A percentile compares a stretch with the other conserved stretches of the same genome.
These are phyloP conservation scores for Myxozyma mucilagina DNA, from an alignment of 805 yeast species.

Conservation along the genomic window DNA sequence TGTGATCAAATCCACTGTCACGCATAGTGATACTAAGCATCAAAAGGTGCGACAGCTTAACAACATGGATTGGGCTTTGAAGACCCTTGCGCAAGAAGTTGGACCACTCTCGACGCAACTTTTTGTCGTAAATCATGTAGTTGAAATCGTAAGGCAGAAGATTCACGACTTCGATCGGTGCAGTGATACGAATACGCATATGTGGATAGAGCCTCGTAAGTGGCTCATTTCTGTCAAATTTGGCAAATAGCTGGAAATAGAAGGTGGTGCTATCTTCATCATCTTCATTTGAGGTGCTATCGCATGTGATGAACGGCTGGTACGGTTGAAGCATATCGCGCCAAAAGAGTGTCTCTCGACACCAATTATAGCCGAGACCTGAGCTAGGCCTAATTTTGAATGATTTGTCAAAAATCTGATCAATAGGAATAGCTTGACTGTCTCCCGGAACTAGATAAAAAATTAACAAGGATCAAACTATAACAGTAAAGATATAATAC, in stretches of 20 bases:
- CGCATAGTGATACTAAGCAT: slow-evolving; percentile 59
- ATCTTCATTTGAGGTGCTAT: slow-evolving; percentile 42
- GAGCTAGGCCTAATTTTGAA: slow-evolving; percentile 60
- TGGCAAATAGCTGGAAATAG: slow-evolving; percentile 72
- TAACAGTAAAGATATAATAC: not conserved
- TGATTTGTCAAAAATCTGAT: slow-evolving; percentile 57
- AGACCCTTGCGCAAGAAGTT: slow-evolving; percentile 64
- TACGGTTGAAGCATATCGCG: slow-evolving; percentile 48
- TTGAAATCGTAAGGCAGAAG: slow-evolving; percentile 77
- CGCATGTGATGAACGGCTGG: slow-evolving; percentile 63
- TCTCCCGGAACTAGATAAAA: slow-evolving; percentile 49
- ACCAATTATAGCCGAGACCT: slow-evolving; percentile 61
- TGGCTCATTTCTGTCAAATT: slow-evolving; percentile 65
- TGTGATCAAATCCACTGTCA: slow-evolving; percentile 60
- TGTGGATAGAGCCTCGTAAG: slow-evolving; percentile 79
- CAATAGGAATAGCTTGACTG: slow-evolving; percentile 71
- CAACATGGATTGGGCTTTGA: slow-evolving; percentile 75
- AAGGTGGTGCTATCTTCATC: slow-evolving; percentile 45
- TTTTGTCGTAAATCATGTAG: slow-evolving; percentile 76
- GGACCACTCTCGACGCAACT: slow-evolving; percentile 64
- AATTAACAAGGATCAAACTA: not conserved
- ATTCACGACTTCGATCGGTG: slow-evolving; percentile 85
- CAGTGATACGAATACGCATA: slow-evolving; percentile 69
- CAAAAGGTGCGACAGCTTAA: slow-evolving; percentile 67
- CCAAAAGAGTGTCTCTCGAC: slow-evolving; percentile 66